Percentiles rank a stretch among this genome's conserved stretches.
phyloP scores from a whole-genome alignment of 2,329 filamentous ascomycete genomes.

The Coniochaeta ligniaria region DNA sequence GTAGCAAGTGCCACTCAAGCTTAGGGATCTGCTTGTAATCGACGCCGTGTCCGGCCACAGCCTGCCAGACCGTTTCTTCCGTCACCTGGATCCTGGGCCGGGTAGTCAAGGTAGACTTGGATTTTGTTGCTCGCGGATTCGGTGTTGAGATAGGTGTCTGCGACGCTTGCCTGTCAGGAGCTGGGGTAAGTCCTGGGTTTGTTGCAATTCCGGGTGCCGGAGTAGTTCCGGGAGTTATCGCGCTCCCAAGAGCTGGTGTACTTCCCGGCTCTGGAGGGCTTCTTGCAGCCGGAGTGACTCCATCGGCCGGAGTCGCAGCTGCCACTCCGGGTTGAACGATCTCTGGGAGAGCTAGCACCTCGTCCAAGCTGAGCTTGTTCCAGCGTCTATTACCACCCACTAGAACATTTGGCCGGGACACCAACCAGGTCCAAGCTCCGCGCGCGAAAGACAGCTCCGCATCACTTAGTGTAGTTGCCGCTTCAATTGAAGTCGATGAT shows the following conservation, averaged over 20 bases:
- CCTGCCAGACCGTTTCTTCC: constrained; percentile 51
- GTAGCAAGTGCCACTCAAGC: constrained; percentile 51
- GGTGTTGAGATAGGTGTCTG: neutral
- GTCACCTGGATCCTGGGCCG: constrained; percentile 37
- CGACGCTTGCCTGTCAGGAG: neutral
- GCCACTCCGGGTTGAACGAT: neutral
- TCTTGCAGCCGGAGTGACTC: neutral
- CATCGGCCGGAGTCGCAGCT: neutral
- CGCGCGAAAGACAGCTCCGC: constrained; percentile 27
- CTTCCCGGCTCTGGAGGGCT: neutral
- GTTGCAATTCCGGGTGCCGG: neutral
- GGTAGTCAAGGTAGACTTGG: neutral
- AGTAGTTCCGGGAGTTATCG: neutral
- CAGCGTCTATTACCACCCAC: constrained; percentile 27
- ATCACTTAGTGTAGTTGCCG: constrained; percentile 9
- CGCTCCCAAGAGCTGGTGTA: neutral
- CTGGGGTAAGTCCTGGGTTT: neutral
- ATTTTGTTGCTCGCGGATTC: neutral
- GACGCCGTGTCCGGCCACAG: constrained; percentile 49
- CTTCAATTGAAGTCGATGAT: neutral
- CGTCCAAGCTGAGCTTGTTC: constrained; percentile 30
- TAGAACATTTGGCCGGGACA: constrained; percentile 30
- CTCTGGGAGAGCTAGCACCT: constrained; percentile 29
- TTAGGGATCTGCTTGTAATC: constrained; percentile 51
- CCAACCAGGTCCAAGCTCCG: constrained; percentile 34